Evolutionary conservation across 352 stramenopile species (phyloP).

Genomic region (Phytophthora megakarya): DNA sequence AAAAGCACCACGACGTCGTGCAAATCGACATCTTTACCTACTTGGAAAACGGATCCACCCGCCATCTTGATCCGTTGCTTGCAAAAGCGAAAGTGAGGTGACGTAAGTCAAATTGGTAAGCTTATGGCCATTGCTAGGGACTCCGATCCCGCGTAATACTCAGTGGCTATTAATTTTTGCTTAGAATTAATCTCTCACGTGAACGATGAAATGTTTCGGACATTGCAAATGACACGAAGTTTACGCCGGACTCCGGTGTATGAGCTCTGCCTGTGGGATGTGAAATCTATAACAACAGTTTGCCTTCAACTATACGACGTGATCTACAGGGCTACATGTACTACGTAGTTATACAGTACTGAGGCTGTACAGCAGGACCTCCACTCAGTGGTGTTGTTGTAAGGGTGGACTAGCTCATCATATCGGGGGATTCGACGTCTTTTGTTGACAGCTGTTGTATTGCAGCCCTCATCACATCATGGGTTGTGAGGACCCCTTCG

Average conservation of each 20-base stretch:
- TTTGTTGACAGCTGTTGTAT: too few relatives aligned
- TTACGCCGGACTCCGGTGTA: too few relatives aligned
- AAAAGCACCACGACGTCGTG: constrained; percentile 47
- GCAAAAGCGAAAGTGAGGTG: constrained; percentile 14
- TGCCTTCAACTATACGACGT: background rate
- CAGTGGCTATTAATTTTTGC: background rate
- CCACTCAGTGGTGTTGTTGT: background rate
- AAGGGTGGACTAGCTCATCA: constrained; percentile 14
- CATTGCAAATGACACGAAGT: background rate
- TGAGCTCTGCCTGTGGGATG: background rate
- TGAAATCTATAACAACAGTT: background rate
- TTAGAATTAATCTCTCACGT: background rate
- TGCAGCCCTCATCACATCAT: constrained; percentile 25
- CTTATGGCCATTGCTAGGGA: constrained; percentile 10
- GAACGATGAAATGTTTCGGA: constrained; percentile 9
- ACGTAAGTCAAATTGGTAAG: background rate
- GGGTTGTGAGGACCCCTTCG: constrained; percentile 7
- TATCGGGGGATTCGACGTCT: constrained; percentile 18
- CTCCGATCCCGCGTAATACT: constrained; percentile 17
- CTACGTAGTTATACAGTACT: too few relatives aligned
- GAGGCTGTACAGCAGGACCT: too few relatives aligned
- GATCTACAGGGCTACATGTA: too few relatives aligned
- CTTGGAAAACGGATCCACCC: constrained; percentile 49
- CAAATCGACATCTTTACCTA: constrained; percentile 59
- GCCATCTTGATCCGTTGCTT: constrained; percentile 15